Base-by-base conservation (phyloP, 2,329 filamentous ascomycete species). In the Arthrobotrys sinensis region DNA sequence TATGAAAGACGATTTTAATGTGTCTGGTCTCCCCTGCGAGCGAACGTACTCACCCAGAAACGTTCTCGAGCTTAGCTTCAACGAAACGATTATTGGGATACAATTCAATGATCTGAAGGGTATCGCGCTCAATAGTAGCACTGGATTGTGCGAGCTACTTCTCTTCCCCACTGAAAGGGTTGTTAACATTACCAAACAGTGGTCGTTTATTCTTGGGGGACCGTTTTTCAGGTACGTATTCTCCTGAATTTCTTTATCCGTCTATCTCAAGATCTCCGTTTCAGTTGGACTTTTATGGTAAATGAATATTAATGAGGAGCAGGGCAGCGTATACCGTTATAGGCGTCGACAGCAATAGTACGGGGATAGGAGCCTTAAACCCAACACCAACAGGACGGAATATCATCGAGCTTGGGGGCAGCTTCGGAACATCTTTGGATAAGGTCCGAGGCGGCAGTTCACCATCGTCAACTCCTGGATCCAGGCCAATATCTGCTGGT, bases 331-430 rank as follows among this genome's bases (percentile, higher is more conserved):
- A 71, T 50, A 34, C 48, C 4, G 34, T 71, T 3, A 1, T 71
- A 5, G 28, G 14, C 0, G 21, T 60, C n/a, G 67, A 63, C 1
- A 46, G 4, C 3, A 71, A 71, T 19, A 24, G 36, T 3, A 64
- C 67, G 0, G 67, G 43, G 5, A 45, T 71, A 11, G 67, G 53
- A 3, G 34, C 32, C 2, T 6, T 50, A 43, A 71, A 63, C 7
- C 28, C 21, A n/a, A 21, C 24, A 7, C n/a, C 34, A 5, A 24
- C 55, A 21, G 48, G 43, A 1, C 45, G 19, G 11, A 24, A 63
- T 7, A 63, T 71, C 8, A 60, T 71, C 5, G 67, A 71, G 14
- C 38, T 71, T 2, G 67, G 67, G 4, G 67, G 67, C 1, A 53
- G 5, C n/a, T 64, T 63, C 14, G 55, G 55, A n/a, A 45, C 55